Conservation (phyloP, 2,329 filamentous ascomycete species). For the Scopulariopsis brevicaulis region DNA sequence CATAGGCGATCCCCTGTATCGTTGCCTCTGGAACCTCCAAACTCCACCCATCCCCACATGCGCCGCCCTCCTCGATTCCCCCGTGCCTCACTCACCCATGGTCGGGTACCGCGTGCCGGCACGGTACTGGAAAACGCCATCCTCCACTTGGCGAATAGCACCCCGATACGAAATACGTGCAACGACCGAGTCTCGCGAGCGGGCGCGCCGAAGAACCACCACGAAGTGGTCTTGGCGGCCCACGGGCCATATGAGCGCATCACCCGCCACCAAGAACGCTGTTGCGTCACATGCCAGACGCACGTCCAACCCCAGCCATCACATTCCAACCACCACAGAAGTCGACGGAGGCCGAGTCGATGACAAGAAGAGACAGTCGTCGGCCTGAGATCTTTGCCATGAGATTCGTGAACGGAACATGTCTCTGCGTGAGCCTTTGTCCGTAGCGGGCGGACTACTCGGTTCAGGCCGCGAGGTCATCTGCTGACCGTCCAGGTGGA, state of each 20-base stretch:
- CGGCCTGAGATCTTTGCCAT: no score
- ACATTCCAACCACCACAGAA: background rate
- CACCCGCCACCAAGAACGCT: background rate
- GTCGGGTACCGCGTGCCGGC: background rate
- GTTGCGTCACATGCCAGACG: background rate
- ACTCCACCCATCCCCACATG: background rate
- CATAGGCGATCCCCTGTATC: background rate
- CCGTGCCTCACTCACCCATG: background rate
- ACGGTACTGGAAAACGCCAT: no score
- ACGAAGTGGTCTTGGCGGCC: background rate
- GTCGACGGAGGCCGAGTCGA: background rate
- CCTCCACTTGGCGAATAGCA: background rate
- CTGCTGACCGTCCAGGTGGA: no score
- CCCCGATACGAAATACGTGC: background rate
- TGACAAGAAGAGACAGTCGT: no score
- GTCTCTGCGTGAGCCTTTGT: no score
- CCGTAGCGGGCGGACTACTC: no score
- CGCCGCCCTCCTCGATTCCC: background rate
- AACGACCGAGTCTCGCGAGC: background rate
- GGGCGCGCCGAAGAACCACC: background rate
- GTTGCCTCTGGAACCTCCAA: background rate
- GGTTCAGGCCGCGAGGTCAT: no score
- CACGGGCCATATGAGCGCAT: background rate
- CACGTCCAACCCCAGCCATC: background rate
- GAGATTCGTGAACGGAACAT: no score